Conservation (phyloP, 2,329 filamentous ascomycete species). For the Diaporthe citrichinensis region DNA sequence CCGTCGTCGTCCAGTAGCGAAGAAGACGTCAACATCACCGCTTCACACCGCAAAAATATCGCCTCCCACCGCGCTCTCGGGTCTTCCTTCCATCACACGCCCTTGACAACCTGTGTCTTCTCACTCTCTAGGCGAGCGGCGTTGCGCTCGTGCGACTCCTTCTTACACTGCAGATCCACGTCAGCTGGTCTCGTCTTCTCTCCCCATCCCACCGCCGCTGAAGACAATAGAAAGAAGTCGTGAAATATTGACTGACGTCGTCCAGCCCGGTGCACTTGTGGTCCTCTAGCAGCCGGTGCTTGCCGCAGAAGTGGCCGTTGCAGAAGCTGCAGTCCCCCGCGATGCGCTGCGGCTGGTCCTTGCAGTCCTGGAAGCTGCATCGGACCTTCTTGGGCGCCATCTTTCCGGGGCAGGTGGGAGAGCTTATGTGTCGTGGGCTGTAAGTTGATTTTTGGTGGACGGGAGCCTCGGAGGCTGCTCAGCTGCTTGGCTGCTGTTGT, state of each 20-base stretch:
- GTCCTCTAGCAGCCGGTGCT: slow-evolving; percentile 93
- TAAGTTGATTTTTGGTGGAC: background rate
- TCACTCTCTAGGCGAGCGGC: slow-evolving; percentile 92
- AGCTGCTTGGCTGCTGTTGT: too few species aligned
- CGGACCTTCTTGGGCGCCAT: slow-evolving; percentile 84
- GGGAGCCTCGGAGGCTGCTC: background rate
- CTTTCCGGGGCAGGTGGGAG: background rate
- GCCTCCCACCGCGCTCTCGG: too few species aligned
- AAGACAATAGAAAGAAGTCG: slow-evolving; percentile 29
- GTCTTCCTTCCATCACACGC: slow-evolving; percentile 71
- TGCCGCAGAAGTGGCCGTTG: slow-evolving; percentile 92
- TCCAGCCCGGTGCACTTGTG: slow-evolving; percentile 94
- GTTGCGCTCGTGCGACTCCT: slow-evolving; percentile 95
- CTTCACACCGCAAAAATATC: too few species aligned
- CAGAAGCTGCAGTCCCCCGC: slow-evolving; percentile 98
- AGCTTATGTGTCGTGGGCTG: too few species aligned
- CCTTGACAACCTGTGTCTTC: slow-evolving; percentile 93
- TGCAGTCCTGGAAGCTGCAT: slow-evolving; percentile 93
- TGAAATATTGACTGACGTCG: slow-evolving; percentile 71
- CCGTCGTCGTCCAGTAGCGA: background rate
- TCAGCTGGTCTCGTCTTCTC: slow-evolving; percentile 34
- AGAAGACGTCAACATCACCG: background rate
- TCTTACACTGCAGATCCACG: slow-evolving; percentile 78
- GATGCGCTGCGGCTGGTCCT: slow-evolving; percentile 89
- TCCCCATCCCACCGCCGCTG: slow-evolving; percentile 41